Conservation (phyloP, 106 monocot genomes). For the Chionographis japonica region DNA sequence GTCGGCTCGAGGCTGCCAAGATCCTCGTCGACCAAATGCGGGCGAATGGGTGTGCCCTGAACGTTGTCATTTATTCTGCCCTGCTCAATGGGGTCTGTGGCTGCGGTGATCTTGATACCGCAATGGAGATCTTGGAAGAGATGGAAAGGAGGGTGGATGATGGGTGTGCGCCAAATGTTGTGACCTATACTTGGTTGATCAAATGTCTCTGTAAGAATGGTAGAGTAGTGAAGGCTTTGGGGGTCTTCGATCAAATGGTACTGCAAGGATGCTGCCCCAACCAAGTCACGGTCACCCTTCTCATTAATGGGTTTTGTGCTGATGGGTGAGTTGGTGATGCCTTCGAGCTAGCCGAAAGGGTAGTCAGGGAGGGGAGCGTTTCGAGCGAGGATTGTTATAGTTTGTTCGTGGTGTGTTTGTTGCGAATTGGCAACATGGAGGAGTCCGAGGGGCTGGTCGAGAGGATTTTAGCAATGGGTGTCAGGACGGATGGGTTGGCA, state of each 20-base stretch:
- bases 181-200: constrained; percentile 90
- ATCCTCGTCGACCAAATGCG: constrained; percentile 34
- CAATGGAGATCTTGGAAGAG: constrained; percentile 37
- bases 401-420: constrained; percentile 42
- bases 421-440: constrained; percentile 18
- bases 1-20: constrained; percentile 26
- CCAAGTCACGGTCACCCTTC: constrained; percentile 37
- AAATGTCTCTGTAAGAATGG: constrained; percentile 60
- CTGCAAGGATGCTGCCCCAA: constrained; percentile 35
- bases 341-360: constrained; percentile 34
- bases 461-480: constrained; percentile 43
- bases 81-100: constrained; percentile 62
- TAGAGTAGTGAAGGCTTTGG: constrained; percentile 37
- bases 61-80: constrained; percentile 54
- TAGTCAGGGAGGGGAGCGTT: constrained; percentile 22
- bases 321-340: constrained; percentile 26
- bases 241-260: constrained; percentile 51
- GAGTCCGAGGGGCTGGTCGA: constrained; percentile 34
- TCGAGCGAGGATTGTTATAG: constrained; percentile 45
- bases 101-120: constrained; percentile 40
- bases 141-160: no score
- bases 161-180: constrained; percentile 36
- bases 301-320: constrained; percentile 40
- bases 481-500: constrained; percentile 31
- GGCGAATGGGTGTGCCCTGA: constrained; percentile 43